A percentile compares a stretch with the other conserved stretches of the same genome.
These are phyloP conservation scores for Ciborinia camelliae DNA, from an alignment of 2,329 filamentous ascomycete genomes.

Conservation along the genomic window DNA sequence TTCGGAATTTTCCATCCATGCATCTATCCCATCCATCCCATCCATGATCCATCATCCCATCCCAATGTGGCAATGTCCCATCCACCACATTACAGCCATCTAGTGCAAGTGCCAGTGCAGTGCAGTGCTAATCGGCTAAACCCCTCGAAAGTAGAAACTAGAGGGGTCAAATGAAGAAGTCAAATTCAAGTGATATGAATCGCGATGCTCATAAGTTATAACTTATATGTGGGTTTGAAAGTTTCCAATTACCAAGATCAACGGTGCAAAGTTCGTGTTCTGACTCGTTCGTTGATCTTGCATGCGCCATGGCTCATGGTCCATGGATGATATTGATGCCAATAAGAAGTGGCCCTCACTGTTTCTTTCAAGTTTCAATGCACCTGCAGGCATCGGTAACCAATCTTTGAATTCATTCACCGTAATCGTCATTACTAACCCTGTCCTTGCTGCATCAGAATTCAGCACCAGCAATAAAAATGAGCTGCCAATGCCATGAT, in stretches of 20 bases:
- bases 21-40: no score
- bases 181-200: background rate
- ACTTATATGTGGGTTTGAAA: background rate
- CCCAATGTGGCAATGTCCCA: no score
- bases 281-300: slow-evolving; percentile 13
- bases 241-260: slow-evolving; percentile 8
- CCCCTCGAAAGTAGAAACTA: slow-evolving; percentile 6
- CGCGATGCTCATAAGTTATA: background rate
- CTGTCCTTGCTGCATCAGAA: slow-evolving; percentile 13
- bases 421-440: slow-evolving; percentile 5
- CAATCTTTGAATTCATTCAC: background rate
- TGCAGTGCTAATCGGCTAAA: slow-evolving; percentile 7
- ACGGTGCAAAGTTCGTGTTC: slow-evolving; percentile 15
- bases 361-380: no score
- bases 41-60: background rate
- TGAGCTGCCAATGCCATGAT: no score
- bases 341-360: no score
- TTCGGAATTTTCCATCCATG: background rate
- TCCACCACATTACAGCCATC: background rate
- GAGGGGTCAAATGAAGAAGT: background rate
- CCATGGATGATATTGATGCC: slow-evolving; percentile 1
- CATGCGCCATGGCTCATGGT: slow-evolving; percentile 1
- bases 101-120: background rate
- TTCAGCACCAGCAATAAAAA: no score
- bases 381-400: slow-evolving; percentile 10